Base-by-base conservation (phyloP, 305 asterid genomes). In the Striga hermonthica region DNA sequence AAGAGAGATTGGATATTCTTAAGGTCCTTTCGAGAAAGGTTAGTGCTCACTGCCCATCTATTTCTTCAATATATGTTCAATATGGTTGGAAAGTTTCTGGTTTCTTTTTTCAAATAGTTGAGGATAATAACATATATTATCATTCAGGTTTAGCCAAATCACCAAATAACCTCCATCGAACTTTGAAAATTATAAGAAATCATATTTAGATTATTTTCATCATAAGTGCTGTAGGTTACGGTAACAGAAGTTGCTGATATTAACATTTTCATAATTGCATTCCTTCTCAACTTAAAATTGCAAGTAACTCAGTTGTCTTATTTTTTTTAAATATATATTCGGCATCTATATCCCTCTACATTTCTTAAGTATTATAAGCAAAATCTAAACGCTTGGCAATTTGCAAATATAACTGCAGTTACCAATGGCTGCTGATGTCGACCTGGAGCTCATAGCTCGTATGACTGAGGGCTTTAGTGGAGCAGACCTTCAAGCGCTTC, bases 401-500 rank as follows among this genome's bases (percentile, higher is more conserved):
- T 22, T 22, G 1, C 31, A 22, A 22, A 0, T 22, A 22, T 22
- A 1, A 49, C 58, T 78, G 79, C 88, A 87, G 96, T 81, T 93
- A 63, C 95, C 95, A 48, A 75, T 90, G 89, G 84, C 79, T 15
- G 62, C 73, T 76, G 96, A 93, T 50, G 95, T 86, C 3, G 83
- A 88, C 74, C 75, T 88, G 92, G 86, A 76, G 8, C 75, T 67
- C 45, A 34, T 88, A 72, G 82, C 97, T 66, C 57, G 14, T 45
- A 72, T 78, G 85, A 84, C 95, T 5, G 95, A 86, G 69, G 96
- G 99, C 69, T 90, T 93, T 64, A 93, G 99, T 66, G 97, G 97
- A 77, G 99, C 99, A 10, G 99, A 90, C 81, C 95, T 93, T 65
- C 95, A 90, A 79, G 96, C 96, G 15, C 94, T 93, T 73, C 92